A percentile compares a stretch with the other conserved stretches of the same genome.
Conservation (phyloP, 2,329 filamentous ascomycete genomes). For the Diaporthe amygdali region DNA sequence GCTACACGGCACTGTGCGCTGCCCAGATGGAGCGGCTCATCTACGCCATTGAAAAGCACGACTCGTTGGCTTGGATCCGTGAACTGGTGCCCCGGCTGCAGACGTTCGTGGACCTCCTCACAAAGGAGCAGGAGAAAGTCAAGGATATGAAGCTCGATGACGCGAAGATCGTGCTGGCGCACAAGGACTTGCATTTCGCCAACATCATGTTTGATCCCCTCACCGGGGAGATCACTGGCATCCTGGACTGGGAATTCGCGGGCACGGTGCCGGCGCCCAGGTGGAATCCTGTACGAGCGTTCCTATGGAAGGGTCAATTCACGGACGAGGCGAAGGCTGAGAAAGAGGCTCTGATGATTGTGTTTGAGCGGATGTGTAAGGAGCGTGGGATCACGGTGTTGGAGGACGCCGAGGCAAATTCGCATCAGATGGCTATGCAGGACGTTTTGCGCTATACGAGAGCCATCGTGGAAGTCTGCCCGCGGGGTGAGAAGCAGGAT, state of each 20-base stretch:
- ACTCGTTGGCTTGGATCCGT: slow-evolving; percentile 32
- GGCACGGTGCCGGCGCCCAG: slow-evolving; percentile 38
- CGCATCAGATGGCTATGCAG: slow-evolving; percentile 34
- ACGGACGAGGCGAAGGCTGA: slow-evolving; percentile 29
- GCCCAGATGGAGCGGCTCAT: slow-evolving; percentile 34
- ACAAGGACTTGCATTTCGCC: slow-evolving; percentile 44
- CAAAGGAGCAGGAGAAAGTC: background rate
- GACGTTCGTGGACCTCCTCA: slow-evolving; percentile 29
- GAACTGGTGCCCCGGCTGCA: slow-evolving; percentile 35
- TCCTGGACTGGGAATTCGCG: slow-evolving; percentile 45
- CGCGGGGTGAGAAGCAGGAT: slow-evolving; percentile 27
- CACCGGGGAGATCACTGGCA: slow-evolving; percentile 34
- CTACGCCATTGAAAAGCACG: slow-evolving; percentile 33
- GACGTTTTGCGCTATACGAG: slow-evolving; percentile 33
- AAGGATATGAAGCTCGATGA: slow-evolving; percentile 28
- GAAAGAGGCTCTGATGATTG: slow-evolving; percentile 29
- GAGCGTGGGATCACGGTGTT: slow-evolving; percentile 28
- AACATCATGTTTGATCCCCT: slow-evolving; percentile 40
- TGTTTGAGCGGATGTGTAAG: slow-evolving; percentile 33
- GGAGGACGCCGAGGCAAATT: slow-evolving; percentile 21
- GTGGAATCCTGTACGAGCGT: slow-evolving; percentile 42
- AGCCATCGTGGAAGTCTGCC: slow-evolving; percentile 37
- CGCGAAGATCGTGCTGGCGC: slow-evolving; percentile 35
- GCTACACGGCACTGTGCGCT: slow-evolving; percentile 34
- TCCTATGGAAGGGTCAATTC: slow-evolving; percentile 39